Evolutionary conservation across 257 asterid genomes (phyloP), one percentile per base, ranked within the genome.

Genomic region (Solanum medicagineum): DNA sequence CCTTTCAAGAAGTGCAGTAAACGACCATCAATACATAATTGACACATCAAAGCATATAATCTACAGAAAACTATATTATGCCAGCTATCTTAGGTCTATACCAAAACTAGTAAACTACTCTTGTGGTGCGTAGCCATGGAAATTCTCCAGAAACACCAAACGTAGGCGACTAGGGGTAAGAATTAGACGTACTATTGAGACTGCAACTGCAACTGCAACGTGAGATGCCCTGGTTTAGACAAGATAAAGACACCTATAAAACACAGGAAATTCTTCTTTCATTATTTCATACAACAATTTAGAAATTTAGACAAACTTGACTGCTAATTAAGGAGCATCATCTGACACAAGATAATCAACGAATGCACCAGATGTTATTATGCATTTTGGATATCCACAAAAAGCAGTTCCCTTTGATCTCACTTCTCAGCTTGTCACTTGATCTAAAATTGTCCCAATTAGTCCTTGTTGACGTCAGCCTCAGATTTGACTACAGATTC

Each of bases 391-490:
- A 77, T 77, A 62, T 77, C 63, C 16, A 51, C 16, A 51, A 26
- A 51, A 26, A 53, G 14, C 83, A 77, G 63, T 51, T 51, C 63
- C 63, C 63, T 51, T 19, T 24, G 47, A 24, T 51, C 63, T 51
- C 83, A 77, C 10, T 77, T 77, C 63, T 77, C 83, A 77, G 15
- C 83, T 24, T 51, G 51, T 49, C 36, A 51, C 83, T 77, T 47
- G 60, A 71, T 20, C 49, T 63, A 44, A 14, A 47, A 54, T 17
- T 89, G 45, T 49, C 83, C 13, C 83, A 53, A 51, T 16, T 89
- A 92, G 84, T 92, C 94, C 55, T 85, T 85, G 85, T 88, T 92
- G 7, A 63, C 85, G 75, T 87, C 91, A 8, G 8, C 93, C 44
- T 84, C 89, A 20, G 90, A 57, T 57, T 85, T 69, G 45, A 84